These are phyloP conservation scores for Physcomitrium patens DNA, from an alignment of 225 moss, liverwort and hornwort species.

Conservation along the genomic window DNA sequence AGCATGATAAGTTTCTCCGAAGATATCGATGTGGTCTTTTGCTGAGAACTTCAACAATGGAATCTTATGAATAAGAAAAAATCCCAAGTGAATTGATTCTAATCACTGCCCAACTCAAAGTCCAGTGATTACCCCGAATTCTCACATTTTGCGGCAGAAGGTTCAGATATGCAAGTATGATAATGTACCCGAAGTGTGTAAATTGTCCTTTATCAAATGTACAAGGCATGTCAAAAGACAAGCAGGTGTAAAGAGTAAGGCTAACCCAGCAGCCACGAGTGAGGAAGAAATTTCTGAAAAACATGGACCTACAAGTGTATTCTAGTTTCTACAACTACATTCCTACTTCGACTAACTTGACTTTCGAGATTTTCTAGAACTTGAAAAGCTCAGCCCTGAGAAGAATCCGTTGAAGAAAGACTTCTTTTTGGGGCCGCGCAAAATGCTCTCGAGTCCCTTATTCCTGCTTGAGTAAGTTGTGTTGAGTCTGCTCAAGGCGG, in stretches of 20 bases:
- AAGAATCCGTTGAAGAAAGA: conserved; percentile 36
- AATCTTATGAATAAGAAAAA: no score
- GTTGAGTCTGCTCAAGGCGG: background rate
- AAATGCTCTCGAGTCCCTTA: conserved; percentile 21
- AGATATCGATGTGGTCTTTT: no score
- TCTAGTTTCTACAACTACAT: background rate
- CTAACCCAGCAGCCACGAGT: background rate
- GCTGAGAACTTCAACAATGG: no score
- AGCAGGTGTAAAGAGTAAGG: background rate
- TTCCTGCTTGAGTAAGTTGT: background rate
- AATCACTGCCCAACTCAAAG: no score
- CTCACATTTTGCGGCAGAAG: no score
- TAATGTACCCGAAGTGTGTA: no score
- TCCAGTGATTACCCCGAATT: no score
- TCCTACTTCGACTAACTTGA: conserved; percentile 2
- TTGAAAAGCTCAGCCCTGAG: conserved; percentile 31
- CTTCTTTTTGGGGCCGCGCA: conserved; percentile 26
- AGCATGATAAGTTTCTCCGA: no score
- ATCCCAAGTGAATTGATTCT: no score
- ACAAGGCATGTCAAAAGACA: conserved; percentile 10
- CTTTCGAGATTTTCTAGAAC: conserved; percentile 32
- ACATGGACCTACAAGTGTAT: background rate
- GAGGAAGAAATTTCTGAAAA: no score
- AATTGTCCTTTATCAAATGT: conserved; percentile 14
- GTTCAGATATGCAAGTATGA: no score